Evolutionary conservation across 2,329 filamentous ascomycete species (phyloP), one percentile per base, ranked within the genome.

Genomic region (Eutypa lata): DNA sequence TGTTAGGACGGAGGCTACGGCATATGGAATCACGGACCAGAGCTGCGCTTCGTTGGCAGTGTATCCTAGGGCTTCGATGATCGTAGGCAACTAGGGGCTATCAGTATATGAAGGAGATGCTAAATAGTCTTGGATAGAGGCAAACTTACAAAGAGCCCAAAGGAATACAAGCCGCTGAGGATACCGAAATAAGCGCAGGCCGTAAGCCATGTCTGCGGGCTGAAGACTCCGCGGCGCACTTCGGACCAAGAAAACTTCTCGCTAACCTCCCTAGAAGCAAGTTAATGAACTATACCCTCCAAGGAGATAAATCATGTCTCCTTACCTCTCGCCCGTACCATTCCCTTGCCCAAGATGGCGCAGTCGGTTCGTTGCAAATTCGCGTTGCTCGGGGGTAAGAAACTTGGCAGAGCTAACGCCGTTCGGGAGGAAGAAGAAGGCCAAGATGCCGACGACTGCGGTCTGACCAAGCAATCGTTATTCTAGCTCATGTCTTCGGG

Each of bases 11-110:
- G 81, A 76, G 1, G 82, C 83, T 0, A 84, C 80, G 0, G 82
- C 83, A 59, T 86, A 86, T 0, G 82, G 82, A 37, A 85, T 84
- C 16, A 86, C 83, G 1, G 81, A 81, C 82, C 82, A 84, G 7
- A 86, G 73, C 58, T 86, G 83, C 1, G 80, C 76, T 59, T 82
- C 68, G 61, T 85, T 81, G 11, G 81, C 71, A 24, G 79, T 77
- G 53, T 75, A 75, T 1, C 79, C 79, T 16, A 83, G 68, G n/a
- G 76, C 77, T 55, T 79, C 73, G 62, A 88, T 82, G 56, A 88
- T 88, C 0, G 84, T 87, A 0, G 84, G 84, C 0, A 88, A 71
- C 79, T 82, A 7, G 6, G 45, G 3, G 19, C 7, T 10, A 49
- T 48, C 19, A 48, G 42, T 43, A 42, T n/a, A 42, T n/a, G 26